These are phyloP conservation scores for Trichoderma asperellum DNA, from an alignment of 2,329 filamentous ascomycete genomes.

Conservation along the genomic window DNA sequence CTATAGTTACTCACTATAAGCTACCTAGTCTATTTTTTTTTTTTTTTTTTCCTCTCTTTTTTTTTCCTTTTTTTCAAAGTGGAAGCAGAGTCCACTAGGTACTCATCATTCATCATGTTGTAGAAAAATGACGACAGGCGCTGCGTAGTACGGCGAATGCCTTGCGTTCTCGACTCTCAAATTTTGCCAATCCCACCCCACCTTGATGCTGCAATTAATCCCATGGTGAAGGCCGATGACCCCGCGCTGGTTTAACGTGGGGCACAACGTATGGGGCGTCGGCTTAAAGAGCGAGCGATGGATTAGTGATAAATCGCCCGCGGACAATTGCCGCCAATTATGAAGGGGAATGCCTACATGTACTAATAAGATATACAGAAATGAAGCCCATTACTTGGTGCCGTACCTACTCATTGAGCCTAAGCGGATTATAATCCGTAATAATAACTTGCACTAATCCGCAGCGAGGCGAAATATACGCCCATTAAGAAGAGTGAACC, in stretches of 20 bases:
- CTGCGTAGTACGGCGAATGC: background rate
- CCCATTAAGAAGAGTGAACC: no score
- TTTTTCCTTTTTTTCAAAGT: background rate
- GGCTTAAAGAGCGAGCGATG: background rate
- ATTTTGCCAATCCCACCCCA: conserved; percentile 14
- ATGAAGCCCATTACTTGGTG: background rate
- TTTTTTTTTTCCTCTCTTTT: no score
- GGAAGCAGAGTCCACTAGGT: background rate
- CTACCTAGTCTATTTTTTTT: background rate
- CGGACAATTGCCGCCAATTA: background rate
- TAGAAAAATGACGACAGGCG: conserved; percentile 10
- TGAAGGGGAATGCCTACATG: background rate
- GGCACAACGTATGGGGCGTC: background rate
- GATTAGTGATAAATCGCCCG: background rate
- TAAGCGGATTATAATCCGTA: background rate
- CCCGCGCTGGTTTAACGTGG: conserved; percentile 19
- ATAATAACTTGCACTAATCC: no score
- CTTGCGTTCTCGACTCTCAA: background rate
- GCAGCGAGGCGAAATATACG: no score
- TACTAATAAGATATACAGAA: background rate
- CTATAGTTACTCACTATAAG: background rate
- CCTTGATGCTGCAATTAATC: background rate
- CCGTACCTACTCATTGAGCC: background rate
- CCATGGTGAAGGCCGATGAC: background rate
- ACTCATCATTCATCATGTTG: conserved; percentile 1